A percentile compares a stretch with the other conserved stretches of the same genome.
phyloP scores from a whole-genome alignment of 495 filamentous ascomycete species.

The Penicillium salamii region DNA sequence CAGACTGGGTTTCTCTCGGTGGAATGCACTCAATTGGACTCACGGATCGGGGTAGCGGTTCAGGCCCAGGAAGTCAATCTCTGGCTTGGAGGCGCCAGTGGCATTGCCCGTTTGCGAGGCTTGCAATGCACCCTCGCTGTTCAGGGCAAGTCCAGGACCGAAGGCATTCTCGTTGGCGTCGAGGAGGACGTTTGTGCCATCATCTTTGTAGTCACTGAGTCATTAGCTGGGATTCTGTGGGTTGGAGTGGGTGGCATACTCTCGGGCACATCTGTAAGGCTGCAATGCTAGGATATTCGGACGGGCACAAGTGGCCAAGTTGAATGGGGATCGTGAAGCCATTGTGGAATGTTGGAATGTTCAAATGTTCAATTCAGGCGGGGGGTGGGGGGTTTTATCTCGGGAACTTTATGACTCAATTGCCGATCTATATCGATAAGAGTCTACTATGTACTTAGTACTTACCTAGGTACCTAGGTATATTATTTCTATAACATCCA shows the following conservation, averaged over 20 bases:
- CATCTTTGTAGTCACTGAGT: constrained; percentile 94
- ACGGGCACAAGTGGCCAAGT: constrained; percentile 76
- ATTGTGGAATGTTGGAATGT: constrained; percentile 31
- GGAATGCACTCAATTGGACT: constrained; percentile 24
- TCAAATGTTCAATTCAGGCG: constrained; percentile 18
- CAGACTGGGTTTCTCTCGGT: background rate
- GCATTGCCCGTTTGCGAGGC: constrained; percentile 31
- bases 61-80: constrained; percentile 71
- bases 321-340: constrained; percentile 55
- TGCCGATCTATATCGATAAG: constrained; percentile 5
- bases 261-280: constrained; percentile 81
- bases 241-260: constrained; percentile 51
- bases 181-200: constrained; percentile 93
- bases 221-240: constrained; percentile 31
- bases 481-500: too few relatives aligned
- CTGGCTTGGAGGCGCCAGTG: constrained; percentile 37
- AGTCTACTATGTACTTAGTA: too few relatives aligned
- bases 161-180: constrained; percentile 98
- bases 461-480: too few relatives aligned
- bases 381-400: constrained; percentile 23
- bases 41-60: constrained; percentile 96
- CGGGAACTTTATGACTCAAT: constrained; percentile 19
- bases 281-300: constrained; percentile 79
- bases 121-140: constrained; percentile 43
- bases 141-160: constrained; percentile 66